phyloP scores from a whole-genome alignment of 129 eudicot species.

The Pittosporum tobira region DNA sequence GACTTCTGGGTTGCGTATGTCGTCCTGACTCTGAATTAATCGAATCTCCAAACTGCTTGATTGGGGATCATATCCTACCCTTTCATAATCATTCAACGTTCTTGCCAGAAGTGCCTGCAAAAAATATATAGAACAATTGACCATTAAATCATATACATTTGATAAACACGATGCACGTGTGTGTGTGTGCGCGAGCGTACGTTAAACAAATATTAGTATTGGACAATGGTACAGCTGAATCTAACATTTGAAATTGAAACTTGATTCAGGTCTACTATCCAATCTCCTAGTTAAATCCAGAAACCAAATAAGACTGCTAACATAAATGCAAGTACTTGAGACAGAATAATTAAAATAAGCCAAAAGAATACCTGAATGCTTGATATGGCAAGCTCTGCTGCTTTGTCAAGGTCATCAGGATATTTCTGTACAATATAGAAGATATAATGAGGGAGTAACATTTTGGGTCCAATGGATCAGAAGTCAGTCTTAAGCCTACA shows the following conservation, averaged over 20 bases:
- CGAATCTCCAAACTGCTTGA: conserved; percentile 97
- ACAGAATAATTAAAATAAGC: neutral
- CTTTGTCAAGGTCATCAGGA: conserved; percentile 80
- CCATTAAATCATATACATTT: neutral
- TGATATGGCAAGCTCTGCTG: conserved; percentile 96
- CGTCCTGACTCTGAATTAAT: conserved; percentile 84
- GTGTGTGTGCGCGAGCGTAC: too few species aligned
- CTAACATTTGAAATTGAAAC: too few species aligned
- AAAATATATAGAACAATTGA: conserved; percentile 6
- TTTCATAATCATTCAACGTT: conserved; percentile 64
- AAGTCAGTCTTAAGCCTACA: neutral
- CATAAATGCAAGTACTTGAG: neutral
- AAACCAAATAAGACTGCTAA: neutral
- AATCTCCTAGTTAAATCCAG: neutral
- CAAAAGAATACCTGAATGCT: conserved; percentile 65
- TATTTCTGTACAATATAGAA: conserved; percentile 55
- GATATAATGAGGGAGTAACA: neutral
- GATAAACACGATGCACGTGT: too few species aligned
- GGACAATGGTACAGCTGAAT: too few species aligned
- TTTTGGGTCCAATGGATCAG: neutral
- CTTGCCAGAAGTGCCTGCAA: conserved; percentile 67
- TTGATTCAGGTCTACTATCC: neutral
- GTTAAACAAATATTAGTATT: too few species aligned
- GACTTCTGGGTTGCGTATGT: conserved; percentile 77
- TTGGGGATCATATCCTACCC: conserved; percentile 67